A percentile compares a stretch with the other conserved stretches of the same genome.
Evolutionary conservation across 2,329 filamentous ascomycete genomes (phyloP).

Genomic region (Sporothrix luriei): DNA sequence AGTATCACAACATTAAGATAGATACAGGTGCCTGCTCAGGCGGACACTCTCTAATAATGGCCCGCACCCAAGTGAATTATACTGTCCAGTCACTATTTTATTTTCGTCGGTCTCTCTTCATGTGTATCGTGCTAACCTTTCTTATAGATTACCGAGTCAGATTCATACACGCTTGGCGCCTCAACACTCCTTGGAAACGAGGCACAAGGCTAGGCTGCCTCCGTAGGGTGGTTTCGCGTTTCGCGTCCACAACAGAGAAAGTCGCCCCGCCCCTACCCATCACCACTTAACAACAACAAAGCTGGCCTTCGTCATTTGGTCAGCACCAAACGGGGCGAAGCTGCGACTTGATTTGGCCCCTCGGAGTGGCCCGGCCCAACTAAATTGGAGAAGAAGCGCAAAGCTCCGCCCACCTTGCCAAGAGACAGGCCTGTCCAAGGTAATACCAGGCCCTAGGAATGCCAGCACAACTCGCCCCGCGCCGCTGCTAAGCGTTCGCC

Average conservation of each 20-base stretch:
- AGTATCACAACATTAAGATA: too few relatives aligned
- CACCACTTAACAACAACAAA: too few relatives aligned
- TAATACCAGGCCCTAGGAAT: not conserved
- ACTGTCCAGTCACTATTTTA: too few relatives aligned
- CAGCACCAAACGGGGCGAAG: not conserved
- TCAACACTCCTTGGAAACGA: not conserved
- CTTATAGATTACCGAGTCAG: not conserved
- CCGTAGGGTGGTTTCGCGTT: not conserved
- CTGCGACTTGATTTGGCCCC: not conserved
- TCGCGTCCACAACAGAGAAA: not conserved
- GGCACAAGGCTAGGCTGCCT: conserved; percentile 30
- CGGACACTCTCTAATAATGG: too few relatives aligned
- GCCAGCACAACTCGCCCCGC: conserved; percentile 8
- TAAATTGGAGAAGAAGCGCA: not conserved
- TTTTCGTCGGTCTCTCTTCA: too few relatives aligned
- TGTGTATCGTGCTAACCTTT: too few relatives aligned
- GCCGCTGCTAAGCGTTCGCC: not conserved
- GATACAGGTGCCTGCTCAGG: too few relatives aligned
- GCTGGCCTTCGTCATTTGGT: not conserved
- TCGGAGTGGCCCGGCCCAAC: conserved; percentile 14
- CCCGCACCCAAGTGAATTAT: too few relatives aligned
- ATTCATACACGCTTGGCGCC: not conserved
- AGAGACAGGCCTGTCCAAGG: not conserved
- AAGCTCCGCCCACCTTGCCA: conserved; percentile 14
- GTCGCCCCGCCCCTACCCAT: not conserved